A percentile compares a stretch with the other conserved stretches of the same genome.
Conservation (phyloP, 2,329 filamentous ascomycete genomes). For the Pseudogymnoascus sp. region DNA sequence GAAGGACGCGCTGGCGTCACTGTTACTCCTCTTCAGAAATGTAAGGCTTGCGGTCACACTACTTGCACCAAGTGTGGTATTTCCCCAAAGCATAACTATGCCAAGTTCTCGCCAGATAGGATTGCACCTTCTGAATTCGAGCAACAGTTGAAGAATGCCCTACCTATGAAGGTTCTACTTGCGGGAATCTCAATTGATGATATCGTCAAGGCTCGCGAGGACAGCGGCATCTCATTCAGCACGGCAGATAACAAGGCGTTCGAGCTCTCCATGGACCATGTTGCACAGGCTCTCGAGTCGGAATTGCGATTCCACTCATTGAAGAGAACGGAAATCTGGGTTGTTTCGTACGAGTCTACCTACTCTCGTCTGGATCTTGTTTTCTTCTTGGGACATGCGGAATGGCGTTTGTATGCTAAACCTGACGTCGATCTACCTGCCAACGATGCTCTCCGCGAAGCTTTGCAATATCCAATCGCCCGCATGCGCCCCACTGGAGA, state of each 20-base stretch:
- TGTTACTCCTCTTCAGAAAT: constrained; percentile 35
- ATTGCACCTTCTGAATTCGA: constrained; percentile 36
- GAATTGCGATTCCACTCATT: constrained; percentile 28
- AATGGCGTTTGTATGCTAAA: constrained; percentile 42
- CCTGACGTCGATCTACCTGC: constrained; percentile 30
- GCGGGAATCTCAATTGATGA: constrained; percentile 22
- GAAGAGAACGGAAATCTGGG: constrained; percentile 33
- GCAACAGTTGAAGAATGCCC: constrained; percentile 30
- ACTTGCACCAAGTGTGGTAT: constrained; percentile 45
- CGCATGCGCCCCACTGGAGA: constrained; percentile 31
- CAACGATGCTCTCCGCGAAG: constrained; percentile 32
- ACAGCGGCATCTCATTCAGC: constrained; percentile 13
- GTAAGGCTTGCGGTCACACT: constrained; percentile 44
- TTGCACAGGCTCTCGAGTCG: constrained; percentile 27
- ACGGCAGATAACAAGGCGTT: constrained; percentile 21
- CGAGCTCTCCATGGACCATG: constrained; percentile 27
- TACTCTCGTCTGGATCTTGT: constrained; percentile 33
- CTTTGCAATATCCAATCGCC: constrained; percentile 39
- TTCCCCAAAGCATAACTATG: constrained; percentile 38
- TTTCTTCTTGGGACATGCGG: constrained; percentile 25
- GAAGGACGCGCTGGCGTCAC: constrained; percentile 39
- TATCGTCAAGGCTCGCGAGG: constrained; percentile 19
- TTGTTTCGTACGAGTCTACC: constrained; percentile 32
- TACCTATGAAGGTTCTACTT: constrained; percentile 35
- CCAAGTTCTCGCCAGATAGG: constrained; percentile 21